Evolutionary conservation across 495 filamentous ascomycete genomes (phyloP), one percentile per base, ranked within the genome.

Genomic region (Aspergillus affinis): DNA sequence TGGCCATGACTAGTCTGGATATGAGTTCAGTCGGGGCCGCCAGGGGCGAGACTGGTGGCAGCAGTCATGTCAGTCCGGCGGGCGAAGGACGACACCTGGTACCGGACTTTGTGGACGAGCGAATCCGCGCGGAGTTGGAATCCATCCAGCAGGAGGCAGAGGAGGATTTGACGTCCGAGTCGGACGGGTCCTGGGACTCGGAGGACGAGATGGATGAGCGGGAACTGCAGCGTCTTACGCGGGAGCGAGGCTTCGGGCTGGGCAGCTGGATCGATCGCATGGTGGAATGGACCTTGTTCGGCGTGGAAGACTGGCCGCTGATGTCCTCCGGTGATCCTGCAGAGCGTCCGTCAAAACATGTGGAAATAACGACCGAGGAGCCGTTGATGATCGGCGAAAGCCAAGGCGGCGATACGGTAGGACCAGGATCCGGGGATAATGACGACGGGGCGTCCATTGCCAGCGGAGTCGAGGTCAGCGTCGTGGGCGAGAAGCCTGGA

Each of bases 211-310:
- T 79, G 20, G 77, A 79, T 52, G 78, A 81, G 48, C 69, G 66
- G 15, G 77, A 80, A 64, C 41, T 80, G 36, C 76, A 76, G 60
- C 72, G 65, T n/a, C 60, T 80, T 2, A 79, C 76, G 7, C 74
- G 80, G 55, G 78, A 84, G 59, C 81, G 81, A n/a, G 84, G 82
- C 48, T 86, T 85, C 55, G 87, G 88, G 5, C 72, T 92, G n/a
- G 88, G 88, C 0, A 81, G 83, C 10, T 91, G 88, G 86, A 80
- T 97, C 62, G 90, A 90, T 63, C 80, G 82, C 50, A 65, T 92
- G 58, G 82, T 92, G 44, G 87, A 86, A 7, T 92, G 90, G 82
- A 88, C 86, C 17, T 72, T 94, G 18, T 93, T 94, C 70, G 84
- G 86, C 8, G 86, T 91, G 10, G 83, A 89, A 44, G 88, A 90